Conservation (phyloP, 352 stramenopile species). For the Pythium rhizo-oryzae region DNA sequence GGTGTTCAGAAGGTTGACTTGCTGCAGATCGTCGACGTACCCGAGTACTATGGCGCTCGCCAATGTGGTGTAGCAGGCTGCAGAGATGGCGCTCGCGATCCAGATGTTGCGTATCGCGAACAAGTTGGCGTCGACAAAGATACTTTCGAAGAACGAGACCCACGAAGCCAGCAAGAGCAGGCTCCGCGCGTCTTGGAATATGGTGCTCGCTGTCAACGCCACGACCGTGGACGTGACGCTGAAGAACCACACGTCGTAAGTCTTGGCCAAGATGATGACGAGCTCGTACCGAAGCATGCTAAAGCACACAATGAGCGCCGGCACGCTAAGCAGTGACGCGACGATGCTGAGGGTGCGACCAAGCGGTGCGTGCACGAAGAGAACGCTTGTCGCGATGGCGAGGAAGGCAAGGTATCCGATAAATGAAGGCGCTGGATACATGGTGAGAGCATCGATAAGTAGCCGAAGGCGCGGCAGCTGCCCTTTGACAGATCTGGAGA, state of each 20-base stretch:
- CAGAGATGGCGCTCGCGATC: neutral
- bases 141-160: neutral
- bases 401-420: neutral
- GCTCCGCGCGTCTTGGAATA: neutral
- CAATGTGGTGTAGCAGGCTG: neutral
- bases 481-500: neutral
- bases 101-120: conserved; percentile 6
- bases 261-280: neutral
- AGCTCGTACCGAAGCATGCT: conserved; percentile 10
- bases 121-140: conserved; percentile 15
- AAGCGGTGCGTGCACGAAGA: neutral
- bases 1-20: neutral
- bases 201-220: neutral
- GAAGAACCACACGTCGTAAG: conserved; percentile 18
- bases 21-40: neutral
- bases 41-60: neutral
- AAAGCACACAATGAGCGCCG: neutral
- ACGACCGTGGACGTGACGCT: neutral
- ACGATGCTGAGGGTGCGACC: neutral
- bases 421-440: neutral
- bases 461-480: neutral
- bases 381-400: neutral
- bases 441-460: neutral
- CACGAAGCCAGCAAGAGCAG: neutral
- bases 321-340: neutral